Evolutionary conservation across 2,329 filamentous ascomycete species (phyloP).

Genomic region (Cladophialophora chaetospira): DNA sequence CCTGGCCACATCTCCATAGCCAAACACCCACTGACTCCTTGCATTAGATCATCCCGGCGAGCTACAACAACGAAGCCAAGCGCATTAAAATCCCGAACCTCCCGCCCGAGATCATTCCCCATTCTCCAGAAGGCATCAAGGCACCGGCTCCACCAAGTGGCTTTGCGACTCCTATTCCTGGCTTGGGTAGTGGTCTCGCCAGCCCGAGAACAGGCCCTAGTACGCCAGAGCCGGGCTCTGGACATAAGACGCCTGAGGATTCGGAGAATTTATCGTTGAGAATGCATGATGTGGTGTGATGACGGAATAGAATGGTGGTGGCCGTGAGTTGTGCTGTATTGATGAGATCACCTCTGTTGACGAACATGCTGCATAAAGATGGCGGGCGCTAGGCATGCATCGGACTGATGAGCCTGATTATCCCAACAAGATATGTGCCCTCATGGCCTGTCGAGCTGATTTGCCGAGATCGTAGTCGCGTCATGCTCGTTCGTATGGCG

Average conservation of each 20-base stretch:
- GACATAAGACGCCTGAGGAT: constrained; percentile 35
- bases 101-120: constrained; percentile 67
- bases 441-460: constrained; percentile 1
- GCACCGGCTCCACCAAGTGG: constrained; percentile 70
- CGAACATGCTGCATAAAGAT: neutral
- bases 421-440: neutral
- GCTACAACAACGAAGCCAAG: constrained; percentile 94
- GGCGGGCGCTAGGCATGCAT: neutral
- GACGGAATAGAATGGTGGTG: neutral
- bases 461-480: neutral
- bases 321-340: no score
- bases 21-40: constrained; percentile 2
- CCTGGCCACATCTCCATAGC: neutral
- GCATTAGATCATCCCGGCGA: constrained; percentile 83
- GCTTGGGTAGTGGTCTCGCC: constrained; percentile 40
- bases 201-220: constrained; percentile 39
- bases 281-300: constrained; percentile 34
- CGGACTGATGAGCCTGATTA: neutral
- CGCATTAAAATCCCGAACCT: constrained; percentile 79
- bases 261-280: constrained; percentile 29
- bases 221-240: constrained; percentile 47
- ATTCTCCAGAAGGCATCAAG: constrained; percentile 77
- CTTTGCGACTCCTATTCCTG: constrained; percentile 47
- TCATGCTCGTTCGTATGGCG: neutral
- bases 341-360: no score